phyloP scores from a whole-genome alignment of 768 basidiomycete species.

The Collybia mongolica region DNA sequence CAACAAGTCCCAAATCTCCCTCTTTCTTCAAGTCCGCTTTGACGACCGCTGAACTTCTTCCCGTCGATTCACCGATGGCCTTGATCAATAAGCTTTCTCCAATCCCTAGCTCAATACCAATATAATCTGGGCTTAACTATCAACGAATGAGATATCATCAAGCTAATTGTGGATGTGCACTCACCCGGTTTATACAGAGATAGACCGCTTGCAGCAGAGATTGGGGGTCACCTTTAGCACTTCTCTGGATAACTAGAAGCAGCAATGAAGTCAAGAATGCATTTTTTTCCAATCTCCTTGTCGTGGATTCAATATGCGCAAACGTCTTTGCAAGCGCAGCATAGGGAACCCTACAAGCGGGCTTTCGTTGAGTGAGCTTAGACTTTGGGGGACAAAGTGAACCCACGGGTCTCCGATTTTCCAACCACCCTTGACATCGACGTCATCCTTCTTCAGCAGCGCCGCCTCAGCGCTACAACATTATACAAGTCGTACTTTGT shows the following conservation, averaged over 20 bases:
- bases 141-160: constrained; percentile 5
- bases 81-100: constrained; percentile 94
- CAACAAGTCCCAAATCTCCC: constrained; percentile 94
- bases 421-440: constrained; percentile 84
- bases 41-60: constrained; percentile 77
- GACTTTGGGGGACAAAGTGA: background rate
- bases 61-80: constrained; percentile 93
- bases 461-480: constrained; percentile 65
- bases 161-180: constrained; percentile 17
- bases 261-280: constrained; percentile 87
- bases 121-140: constrained; percentile 92
- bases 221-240: constrained; percentile 68
- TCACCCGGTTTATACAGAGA: constrained; percentile 92
- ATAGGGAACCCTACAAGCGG: constrained; percentile 76
- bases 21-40: constrained; percentile 93
- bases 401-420: constrained; percentile 81
- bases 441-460: constrained; percentile 56
- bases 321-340: constrained; percentile 90
- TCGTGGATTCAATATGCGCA: constrained; percentile 87
- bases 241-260: constrained; percentile 84
- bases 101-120: constrained; percentile 93
- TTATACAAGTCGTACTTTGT: background rate
- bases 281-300: constrained; percentile 92
- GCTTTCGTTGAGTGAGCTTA: constrained; percentile 1
- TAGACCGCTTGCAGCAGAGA: constrained; percentile 89